Percentiles rank a stretch among this genome's conserved stretches.
These are phyloP conservation scores for Tylopilus vinaceipallidus DNA, from an alignment of 768 basidiomycete genomes.

Conservation along the genomic window DNA sequence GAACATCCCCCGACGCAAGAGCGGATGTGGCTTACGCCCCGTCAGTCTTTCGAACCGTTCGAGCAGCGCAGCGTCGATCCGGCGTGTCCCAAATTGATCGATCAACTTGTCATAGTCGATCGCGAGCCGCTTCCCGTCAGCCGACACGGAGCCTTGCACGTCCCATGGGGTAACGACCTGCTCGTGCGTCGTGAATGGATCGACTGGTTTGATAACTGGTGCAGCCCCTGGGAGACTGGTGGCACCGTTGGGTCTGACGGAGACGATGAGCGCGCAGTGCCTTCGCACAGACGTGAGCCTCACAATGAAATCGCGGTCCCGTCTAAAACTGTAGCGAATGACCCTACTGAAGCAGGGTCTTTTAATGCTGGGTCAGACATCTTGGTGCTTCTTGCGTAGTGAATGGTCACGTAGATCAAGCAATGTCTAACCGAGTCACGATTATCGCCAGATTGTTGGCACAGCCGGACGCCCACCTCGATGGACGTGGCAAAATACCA, in stretches of 20 bases:
- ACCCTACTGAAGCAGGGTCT: slow-evolving; percentile 24
- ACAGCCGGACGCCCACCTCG: no score
- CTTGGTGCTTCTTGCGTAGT: neutral
- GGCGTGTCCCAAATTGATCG: slow-evolving; percentile 88
- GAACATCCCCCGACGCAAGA: slow-evolving; percentile 91
- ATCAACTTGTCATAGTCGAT: slow-evolving; percentile 98
- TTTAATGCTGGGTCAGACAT: slow-evolving; percentile 28
- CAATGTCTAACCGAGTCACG: slow-evolving; percentile 3
- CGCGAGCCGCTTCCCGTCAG: slow-evolving; percentile 85
- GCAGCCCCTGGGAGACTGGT: slow-evolving; percentile 21
- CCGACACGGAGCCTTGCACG: slow-evolving; percentile 86
- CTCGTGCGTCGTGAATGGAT: slow-evolving; percentile 37
- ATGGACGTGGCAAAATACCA: no score
- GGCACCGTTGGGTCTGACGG: slow-evolving; percentile 5
- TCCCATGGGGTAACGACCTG: slow-evolving; percentile 98
- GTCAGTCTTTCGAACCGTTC: slow-evolving; percentile 90
- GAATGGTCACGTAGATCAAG: neutral
- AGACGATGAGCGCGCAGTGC: neutral
- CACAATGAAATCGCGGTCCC: slow-evolving; percentile 32
- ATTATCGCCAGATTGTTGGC: slow-evolving; percentile 2
- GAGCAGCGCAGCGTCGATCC: slow-evolving; percentile 72
- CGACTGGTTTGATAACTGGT: slow-evolving; percentile 29
- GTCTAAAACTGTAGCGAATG: slow-evolving; percentile 26
- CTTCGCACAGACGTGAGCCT: slow-evolving; percentile 10
- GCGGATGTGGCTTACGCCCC: slow-evolving; percentile 81